phyloP scores from a whole-genome alignment of 352 stramenopile species.

The Globisporangium iwayamae region DNA sequence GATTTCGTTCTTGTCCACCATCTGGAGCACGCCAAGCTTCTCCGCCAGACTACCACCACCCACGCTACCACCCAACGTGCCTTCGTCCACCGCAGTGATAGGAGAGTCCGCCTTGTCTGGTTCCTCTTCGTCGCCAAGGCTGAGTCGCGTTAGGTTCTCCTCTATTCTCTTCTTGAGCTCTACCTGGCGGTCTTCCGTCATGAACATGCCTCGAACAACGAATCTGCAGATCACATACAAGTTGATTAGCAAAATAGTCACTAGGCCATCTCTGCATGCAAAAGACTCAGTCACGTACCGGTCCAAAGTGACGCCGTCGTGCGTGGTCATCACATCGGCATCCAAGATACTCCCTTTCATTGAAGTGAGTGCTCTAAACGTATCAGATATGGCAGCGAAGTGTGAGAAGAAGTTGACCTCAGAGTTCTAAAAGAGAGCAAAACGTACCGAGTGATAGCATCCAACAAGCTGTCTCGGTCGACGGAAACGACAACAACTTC shows the following conservation, averaged over 20 bases:
- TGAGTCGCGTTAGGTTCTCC: conserved; percentile 68
- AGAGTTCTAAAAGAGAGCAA: background rate
- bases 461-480: conserved; percentile 75
- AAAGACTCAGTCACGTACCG: conserved; percentile 17
- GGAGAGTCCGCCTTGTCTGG: conserved; percentile 10
- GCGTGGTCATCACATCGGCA: conserved; percentile 84
- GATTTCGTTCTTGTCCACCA: conserved; percentile 85
- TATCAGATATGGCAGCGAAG: background rate
- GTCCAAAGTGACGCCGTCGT: conserved; percentile 73
- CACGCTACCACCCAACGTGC: conserved; percentile 21
- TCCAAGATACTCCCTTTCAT: conserved; percentile 88
- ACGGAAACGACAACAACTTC: conserved; percentile 80
- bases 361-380: conserved; percentile 50
- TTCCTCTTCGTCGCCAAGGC: conserved; percentile 41
- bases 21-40: conserved; percentile 68
- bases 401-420: background rate
- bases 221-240: conserved; percentile 34
- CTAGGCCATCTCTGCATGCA: background rate
- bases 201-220: conserved; percentile 77
- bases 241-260: background rate
- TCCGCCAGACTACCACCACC: conserved; percentile 46
- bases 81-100: background rate
- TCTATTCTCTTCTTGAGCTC: conserved; percentile 71
- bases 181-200: conserved; percentile 70
- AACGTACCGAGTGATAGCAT: conserved; percentile 62